Evolutionary conservation across 2,329 filamentous ascomycete genomes (phyloP), one percentile per base, ranked within the genome.

Genomic region (Mycosphaerella sp.): DNA sequence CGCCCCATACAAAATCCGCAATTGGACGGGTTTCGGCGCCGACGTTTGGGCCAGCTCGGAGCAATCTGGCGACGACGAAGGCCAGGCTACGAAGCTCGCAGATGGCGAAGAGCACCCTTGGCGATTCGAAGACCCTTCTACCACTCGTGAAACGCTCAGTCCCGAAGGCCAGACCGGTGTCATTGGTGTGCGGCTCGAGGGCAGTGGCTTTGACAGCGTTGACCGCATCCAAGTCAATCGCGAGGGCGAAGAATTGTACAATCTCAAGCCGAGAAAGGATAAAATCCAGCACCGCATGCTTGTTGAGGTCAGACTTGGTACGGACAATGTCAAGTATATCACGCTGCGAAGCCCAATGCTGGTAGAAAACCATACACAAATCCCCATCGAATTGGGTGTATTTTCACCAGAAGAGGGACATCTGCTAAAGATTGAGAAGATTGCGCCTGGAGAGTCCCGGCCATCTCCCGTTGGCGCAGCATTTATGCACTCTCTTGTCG

Each of bases 301-400:
- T 23, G 91, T 97, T 0, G 93, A 98, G 54, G 86, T 98, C 50
- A 89, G 82, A 50, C 79, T 98, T 23, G 93, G 90, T n/a, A 75
- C 82, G 0, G 92, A 98, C 74, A 97, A 97, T 65, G 88, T 98
- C 73, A 98, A 98, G 74, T 95, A 95, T 69, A 95, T 98, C 66
- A 98, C 91, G 1, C 84, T 98, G 66, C 83, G 93, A 26, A 97
- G 92, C 14, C 93, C 93, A 0, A 75, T 98, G 1, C 74, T 96
- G 0, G 84, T 98, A 6, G 93, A 98, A 69, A 98, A 98, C 71
- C 87, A 93, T 59, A 98, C 93, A 0, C 89, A 98, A 67, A 95
- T 98, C 42, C 92, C 93, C 0, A 84, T 98, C 11, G 93, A 98
- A 70, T 72, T 98, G 21, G 95, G 93, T 12, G 84, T 98, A 12